phyloP scores from a whole-genome alignment of 2,329 filamentous ascomycete genomes.

The Phyllosticta capitalensis region DNA sequence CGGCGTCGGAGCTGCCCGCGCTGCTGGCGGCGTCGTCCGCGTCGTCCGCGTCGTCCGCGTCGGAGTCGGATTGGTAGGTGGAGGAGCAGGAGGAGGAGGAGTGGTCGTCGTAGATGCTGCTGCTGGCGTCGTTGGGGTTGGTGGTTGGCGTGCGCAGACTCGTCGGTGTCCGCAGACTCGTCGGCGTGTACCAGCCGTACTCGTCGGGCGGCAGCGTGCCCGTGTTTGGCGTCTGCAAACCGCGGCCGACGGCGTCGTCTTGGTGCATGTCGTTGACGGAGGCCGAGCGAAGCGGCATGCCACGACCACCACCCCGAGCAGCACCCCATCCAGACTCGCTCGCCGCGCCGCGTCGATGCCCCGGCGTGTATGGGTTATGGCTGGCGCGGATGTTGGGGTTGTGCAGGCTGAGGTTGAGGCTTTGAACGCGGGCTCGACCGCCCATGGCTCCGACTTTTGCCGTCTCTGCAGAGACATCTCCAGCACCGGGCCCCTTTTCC shows the following conservation, averaged over 20 bases:
- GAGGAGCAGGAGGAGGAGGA: conserved; percentile 14
- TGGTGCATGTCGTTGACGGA: neutral
- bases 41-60: neutral
- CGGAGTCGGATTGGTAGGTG: neutral
- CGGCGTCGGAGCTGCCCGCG: neutral
- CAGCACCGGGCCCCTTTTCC: too few species aligned
- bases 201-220: neutral
- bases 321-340: conserved; percentile 4
- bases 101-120: neutral
- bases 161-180: neutral
- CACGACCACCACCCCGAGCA: neutral
- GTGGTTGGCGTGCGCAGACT: neutral
- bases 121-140: neutral
- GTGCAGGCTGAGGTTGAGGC: neutral
- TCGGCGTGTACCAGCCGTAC: neutral
- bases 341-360: conserved; percentile 12
- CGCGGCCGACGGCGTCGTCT: neutral
- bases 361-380: neutral
- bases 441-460: neutral
- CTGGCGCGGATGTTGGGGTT: neutral
- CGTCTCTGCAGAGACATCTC: too few species aligned
- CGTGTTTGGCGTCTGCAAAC: neutral
- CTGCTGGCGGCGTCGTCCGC: neutral
- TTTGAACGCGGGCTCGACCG: neutral
- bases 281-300: neutral